Percentiles rank a stretch among this genome's conserved stretches.
Conservation (phyloP, 352 stramenopile genomes). For the Phytophthora fragariaefolia region DNA sequence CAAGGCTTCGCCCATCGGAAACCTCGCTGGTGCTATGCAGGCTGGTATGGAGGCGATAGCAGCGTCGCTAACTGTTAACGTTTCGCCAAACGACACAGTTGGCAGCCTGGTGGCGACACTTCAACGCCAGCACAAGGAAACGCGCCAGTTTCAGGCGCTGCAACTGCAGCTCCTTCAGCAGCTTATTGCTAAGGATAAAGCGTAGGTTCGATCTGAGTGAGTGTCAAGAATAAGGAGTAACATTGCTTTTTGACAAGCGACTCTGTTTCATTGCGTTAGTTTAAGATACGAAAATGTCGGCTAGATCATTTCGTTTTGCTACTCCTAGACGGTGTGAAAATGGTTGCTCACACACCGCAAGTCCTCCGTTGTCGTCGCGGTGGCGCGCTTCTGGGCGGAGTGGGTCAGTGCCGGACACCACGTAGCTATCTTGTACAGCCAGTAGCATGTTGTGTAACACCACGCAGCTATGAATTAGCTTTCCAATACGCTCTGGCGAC, state of each 20-base stretch:
- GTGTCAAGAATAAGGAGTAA: background rate
- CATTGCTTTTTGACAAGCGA: background rate
- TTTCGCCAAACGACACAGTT: background rate
- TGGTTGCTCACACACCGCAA: conserved; percentile 1
- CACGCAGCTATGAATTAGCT: conserved; percentile 19
- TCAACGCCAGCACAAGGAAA: conserved; percentile 4
- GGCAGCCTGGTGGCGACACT: background rate
- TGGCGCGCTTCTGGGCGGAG: background rate
- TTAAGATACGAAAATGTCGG: conserved; percentile 6
- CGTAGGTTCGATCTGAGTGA: background rate
- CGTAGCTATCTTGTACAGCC: background rate
- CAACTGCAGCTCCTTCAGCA: conserved; percentile 7
- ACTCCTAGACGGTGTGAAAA: conserved; percentile 3
- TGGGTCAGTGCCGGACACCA: background rate
- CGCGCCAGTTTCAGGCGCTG: background rate
- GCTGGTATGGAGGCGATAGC: conserved; percentile 6
- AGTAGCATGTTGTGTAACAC: conserved; percentile 26
- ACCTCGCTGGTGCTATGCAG: conserved; percentile 6
- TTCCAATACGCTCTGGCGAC: conserved; percentile 2
- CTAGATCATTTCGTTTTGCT: conserved; percentile 3
- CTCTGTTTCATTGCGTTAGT: background rate
- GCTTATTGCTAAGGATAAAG: background rate
- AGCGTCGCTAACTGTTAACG: background rate
- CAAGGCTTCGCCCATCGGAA: conserved; percentile 1
- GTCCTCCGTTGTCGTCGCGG: background rate